Conservation (phyloP, 768 basidiomycete species). For the Panaeolus papilionaceus region DNA sequence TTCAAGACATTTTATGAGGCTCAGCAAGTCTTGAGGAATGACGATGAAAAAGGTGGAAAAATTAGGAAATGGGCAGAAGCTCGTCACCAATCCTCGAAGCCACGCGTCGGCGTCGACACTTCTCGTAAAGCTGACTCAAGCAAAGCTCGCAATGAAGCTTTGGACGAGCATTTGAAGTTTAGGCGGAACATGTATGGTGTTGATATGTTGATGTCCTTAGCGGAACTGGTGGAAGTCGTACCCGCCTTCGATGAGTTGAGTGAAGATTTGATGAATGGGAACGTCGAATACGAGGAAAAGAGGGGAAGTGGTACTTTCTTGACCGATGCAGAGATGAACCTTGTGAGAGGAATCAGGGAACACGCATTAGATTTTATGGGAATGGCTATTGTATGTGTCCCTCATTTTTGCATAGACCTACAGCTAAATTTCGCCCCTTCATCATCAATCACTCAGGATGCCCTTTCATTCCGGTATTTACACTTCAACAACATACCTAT, state of each 20-base stretch:
- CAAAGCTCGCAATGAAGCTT: slow-evolving; percentile 38
- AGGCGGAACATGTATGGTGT: slow-evolving; percentile 57
- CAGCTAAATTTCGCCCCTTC: slow-evolving; percentile 9
- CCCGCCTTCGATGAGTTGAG: slow-evolving; percentile 34
- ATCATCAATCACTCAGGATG: neutral
- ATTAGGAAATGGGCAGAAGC: slow-evolving; percentile 31
- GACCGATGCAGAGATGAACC: slow-evolving; percentile 27
- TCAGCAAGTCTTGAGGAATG: neutral
- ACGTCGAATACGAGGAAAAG: neutral
- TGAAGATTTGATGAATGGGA: neutral
- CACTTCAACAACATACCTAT: neutral
- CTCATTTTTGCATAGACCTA: slow-evolving; percentile 9
- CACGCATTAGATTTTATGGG: slow-evolving; percentile 56
- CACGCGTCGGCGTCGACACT: slow-evolving; percentile 40
- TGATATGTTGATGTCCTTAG: slow-evolving; percentile 55
- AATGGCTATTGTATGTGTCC: slow-evolving; percentile 54
- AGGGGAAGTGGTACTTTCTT: neutral
- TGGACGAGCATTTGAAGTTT: slow-evolving; percentile 53
- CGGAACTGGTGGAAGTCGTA: slow-evolving; percentile 59
- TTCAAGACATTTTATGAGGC: neutral
- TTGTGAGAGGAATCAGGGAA: slow-evolving; percentile 41
- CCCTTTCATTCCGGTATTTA: slow-evolving; percentile 4
- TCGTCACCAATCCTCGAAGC: slow-evolving; percentile 40
- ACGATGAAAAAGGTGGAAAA: slow-evolving; percentile 12
- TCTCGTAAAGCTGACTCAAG: slow-evolving; percentile 41